phyloP scores from a whole-genome alignment of 345 rosid genomes.

The Adansonia digitata region DNA sequence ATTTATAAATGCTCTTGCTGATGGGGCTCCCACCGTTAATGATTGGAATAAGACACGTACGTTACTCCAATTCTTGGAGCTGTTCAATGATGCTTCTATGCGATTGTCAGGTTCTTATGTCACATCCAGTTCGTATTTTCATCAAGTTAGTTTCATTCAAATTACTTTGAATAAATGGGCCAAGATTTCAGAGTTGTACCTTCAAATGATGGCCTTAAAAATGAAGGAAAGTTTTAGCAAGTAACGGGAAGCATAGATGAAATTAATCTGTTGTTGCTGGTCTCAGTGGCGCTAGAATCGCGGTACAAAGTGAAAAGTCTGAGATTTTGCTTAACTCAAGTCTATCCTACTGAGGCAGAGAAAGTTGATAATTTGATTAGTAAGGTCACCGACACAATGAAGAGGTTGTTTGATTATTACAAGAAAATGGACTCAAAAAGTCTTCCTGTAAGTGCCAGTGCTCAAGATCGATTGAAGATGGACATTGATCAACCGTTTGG shows the following conservation, averaged over 20 bases:
- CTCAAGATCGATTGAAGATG: neutral
- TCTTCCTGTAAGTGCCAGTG: neutral
- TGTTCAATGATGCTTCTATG: neutral
- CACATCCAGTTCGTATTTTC: neutral
- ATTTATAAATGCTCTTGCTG: neutral
- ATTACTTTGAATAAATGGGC: neutral
- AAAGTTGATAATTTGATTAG: neutral
- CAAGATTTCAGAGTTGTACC: neutral
- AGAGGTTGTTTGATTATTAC: neutral
- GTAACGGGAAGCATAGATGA: neutral
- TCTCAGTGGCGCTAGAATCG: neutral
- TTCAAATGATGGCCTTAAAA: neutral
- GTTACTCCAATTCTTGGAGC: neutral
- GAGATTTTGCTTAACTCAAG: neutral
- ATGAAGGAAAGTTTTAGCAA: conserved; percentile 4
- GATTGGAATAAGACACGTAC: neutral
- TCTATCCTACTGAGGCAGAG: neutral
- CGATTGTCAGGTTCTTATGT: neutral
- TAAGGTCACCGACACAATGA: neutral
- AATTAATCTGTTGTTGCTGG: neutral
- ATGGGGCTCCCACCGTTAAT: neutral
- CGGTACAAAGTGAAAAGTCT: neutral
- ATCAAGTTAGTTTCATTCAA: neutral
- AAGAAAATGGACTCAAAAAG: neutral
- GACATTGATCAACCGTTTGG: neutral